A percentile compares a stretch with the other conserved stretches of the same genome.
Conservation (phyloP, 2,329 filamentous ascomycete species). For the Hypoxylon sp. region DNA sequence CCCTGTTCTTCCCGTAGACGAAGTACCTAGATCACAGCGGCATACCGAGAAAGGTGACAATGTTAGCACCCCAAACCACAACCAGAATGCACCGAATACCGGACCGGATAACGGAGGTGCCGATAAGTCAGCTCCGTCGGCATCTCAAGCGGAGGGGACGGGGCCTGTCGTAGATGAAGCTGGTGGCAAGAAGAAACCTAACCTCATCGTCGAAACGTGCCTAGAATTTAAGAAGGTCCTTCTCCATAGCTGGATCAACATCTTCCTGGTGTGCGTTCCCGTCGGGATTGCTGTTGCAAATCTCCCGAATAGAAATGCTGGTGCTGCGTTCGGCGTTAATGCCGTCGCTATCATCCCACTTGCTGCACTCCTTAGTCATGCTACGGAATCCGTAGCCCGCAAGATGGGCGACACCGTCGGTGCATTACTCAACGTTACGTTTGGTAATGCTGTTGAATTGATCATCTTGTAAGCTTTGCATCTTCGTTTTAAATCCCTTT, state of each 20-base stretch:
- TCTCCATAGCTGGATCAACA: slow-evolving; percentile 82
- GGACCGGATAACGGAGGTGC: slow-evolving; percentile 52
- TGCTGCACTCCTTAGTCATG: slow-evolving; percentile 78
- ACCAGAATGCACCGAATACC: slow-evolving; percentile 36
- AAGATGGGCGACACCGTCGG: slow-evolving; percentile 81
- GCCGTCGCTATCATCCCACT: slow-evolving; percentile 82
- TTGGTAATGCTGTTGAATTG: slow-evolving; percentile 84
- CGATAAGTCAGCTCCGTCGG: slow-evolving; percentile 56
- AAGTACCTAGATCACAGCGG: slow-evolving; percentile 46
- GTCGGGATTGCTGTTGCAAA: slow-evolving; percentile 78
- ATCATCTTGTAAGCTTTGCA: slow-evolving; percentile 75
- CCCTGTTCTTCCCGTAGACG: slow-evolving; percentile 60
- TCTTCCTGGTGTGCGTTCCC: slow-evolving; percentile 83
- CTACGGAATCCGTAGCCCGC: slow-evolving; percentile 81
- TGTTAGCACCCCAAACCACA: slow-evolving; percentile 46
- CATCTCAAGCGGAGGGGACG: slow-evolving; percentile 67
- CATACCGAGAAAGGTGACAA: slow-evolving; percentile 46
- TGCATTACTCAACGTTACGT: slow-evolving; percentile 81
- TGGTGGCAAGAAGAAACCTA: slow-evolving; percentile 51
- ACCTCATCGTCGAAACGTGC: slow-evolving; percentile 56
- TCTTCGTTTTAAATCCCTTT: background rate
- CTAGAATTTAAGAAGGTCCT: slow-evolving; percentile 73
- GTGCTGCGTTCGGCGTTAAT: slow-evolving; percentile 80
- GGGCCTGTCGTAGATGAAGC: slow-evolving; percentile 68
- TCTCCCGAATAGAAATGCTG: slow-evolving; percentile 67